phyloP scores from a whole-genome alignment of 2,329 filamentous ascomycete species.

The Exophiala dermatitidis region DNA sequence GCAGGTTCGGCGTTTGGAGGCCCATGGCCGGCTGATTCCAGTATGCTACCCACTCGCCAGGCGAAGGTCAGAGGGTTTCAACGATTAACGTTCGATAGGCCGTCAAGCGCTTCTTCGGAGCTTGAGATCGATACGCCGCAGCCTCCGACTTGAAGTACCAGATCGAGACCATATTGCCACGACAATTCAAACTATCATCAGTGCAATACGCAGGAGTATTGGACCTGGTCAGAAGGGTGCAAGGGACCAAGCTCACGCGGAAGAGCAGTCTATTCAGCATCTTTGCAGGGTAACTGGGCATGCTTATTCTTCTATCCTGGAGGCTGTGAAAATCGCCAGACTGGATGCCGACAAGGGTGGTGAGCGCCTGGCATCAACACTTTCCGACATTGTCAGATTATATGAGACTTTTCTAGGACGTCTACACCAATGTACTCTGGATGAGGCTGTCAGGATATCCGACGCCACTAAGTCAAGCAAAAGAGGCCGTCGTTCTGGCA shows the following conservation, averaged over 20 bases:
- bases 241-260: neutral
- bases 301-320: slow-evolving; percentile 8
- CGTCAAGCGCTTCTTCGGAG: slow-evolving; percentile 10
- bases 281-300: neutral
- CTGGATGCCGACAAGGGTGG: neutral
- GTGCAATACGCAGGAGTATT: slow-evolving; percentile 4
- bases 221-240: neutral
- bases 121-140: slow-evolving; percentile 7
- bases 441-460: slow-evolving; percentile 13
- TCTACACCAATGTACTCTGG: slow-evolving; percentile 19
- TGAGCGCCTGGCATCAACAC: neutral
- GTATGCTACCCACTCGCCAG: neutral
- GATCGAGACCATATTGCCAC: neutral
- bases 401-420: slow-evolving; percentile 17
- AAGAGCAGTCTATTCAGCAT: neutral
- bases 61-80: neutral
- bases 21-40: neutral
- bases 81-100: slow-evolving; percentile 5
- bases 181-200: slow-evolving; percentile 1
- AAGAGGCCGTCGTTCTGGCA: neutral
- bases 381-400: slow-evolving; percentile 9
- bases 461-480: slow-evolving; percentile 1
- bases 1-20: neutral
- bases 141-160: slow-evolving; percentile 4
- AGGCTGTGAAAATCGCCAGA: neutral